Evolutionary conservation across 805 yeast species (phyloP).

Genomic region (Candida boidinii): DNA sequence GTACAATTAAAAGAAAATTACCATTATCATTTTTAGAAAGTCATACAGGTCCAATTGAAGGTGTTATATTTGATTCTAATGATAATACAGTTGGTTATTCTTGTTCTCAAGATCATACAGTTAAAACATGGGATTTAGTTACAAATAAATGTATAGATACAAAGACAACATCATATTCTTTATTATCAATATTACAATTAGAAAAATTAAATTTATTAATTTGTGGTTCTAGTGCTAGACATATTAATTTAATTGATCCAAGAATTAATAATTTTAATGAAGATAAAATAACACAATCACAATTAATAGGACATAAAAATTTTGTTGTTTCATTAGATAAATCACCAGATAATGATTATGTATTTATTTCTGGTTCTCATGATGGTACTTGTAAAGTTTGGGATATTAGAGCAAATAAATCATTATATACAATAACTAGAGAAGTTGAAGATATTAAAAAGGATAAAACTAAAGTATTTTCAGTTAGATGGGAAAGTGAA

Average conservation of each 20-base stretch:
- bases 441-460: conserved; percentile 28
- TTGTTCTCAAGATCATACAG: conserved; percentile 90
- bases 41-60: conserved; percentile 84
- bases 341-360: conserved; percentile 69
- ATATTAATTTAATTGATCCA: conserved; percentile 89
- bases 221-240: conserved; percentile 97
- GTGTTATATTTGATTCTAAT: conserved; percentile 59
- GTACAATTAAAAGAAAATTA: conserved; percentile 69
- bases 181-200: conserved; percentile 66
- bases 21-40: conserved; percentile 75
- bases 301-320: conserved; percentile 83
- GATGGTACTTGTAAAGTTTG: conserved; percentile 94
- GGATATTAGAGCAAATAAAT: conserved; percentile 84
- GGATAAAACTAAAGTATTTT: conserved; percentile 63
- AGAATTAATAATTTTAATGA: conserved; percentile 53
- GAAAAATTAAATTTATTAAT: conserved; percentile 65
- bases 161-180: conserved; percentile 75
- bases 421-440: conserved; percentile 77
- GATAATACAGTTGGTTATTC: conserved; percentile 86
- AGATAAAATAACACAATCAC: conserved; percentile 54
- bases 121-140: conserved; percentile 93
- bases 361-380: conserved; percentile 88
- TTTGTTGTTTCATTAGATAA: conserved; percentile 76
- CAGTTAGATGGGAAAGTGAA: conserved; percentile 73
- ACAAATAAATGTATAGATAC: conserved; percentile 83